phyloP scores from a whole-genome alignment of 2,329 filamentous ascomycete genomes.

The Fulvia fulva region DNA sequence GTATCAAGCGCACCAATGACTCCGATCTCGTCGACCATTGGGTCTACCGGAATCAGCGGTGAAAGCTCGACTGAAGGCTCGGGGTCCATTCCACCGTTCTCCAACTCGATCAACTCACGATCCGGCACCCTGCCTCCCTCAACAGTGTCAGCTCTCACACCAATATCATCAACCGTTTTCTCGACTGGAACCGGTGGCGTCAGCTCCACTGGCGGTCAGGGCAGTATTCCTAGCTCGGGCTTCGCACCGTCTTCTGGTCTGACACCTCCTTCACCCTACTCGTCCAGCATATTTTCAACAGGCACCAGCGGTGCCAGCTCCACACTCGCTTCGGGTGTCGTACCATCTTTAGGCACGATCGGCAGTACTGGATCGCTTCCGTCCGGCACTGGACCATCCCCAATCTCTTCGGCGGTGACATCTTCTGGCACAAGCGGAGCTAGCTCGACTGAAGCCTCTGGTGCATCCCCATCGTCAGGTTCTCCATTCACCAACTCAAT shows the following conservation, averaged over 20 bases:
- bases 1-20: constrained; percentile 2
- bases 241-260: not conserved
- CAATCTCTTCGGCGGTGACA: not conserved
- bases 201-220: not conserved
- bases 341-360: not conserved
- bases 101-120: not conserved
- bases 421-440: constrained; percentile 1
- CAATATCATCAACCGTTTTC: not conserved
- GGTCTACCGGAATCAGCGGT: constrained; percentile 6
- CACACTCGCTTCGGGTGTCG: not conserved
- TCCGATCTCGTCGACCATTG: constrained; percentile 13
- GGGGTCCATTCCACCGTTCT: not conserved
- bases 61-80: not conserved
- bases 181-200: constrained; percentile 1
- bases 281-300: not conserved
- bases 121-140: constrained; percentile 10
- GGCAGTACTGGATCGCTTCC: no score
- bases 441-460: constrained; percentile 11
- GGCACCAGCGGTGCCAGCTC: not conserved
- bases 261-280: not conserved
- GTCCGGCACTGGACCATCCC: not conserved
- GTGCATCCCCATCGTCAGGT: constrained; percentile 8
- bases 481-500: constrained; percentile 7
- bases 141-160: not conserved
- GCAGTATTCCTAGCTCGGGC: not conserved